Percentiles rank a stretch among this genome's conserved stretches.
Evolutionary conservation across 2,329 filamentous ascomycete genomes (phyloP).

Genomic region (Fusarium sterilihyphosum): DNA sequence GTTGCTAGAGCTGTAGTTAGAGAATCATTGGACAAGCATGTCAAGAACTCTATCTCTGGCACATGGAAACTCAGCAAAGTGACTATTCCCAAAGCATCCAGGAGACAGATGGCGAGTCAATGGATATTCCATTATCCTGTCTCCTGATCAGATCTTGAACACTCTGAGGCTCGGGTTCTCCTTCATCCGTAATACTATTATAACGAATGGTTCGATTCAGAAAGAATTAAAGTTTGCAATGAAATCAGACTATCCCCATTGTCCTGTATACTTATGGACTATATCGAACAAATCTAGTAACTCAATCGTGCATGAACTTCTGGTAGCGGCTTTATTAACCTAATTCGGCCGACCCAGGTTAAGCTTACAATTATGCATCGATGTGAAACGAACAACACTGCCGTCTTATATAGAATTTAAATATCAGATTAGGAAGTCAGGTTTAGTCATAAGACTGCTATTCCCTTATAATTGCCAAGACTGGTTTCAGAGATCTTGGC

Average conservation of each 20-base stretch:
- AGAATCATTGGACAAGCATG: not conserved
- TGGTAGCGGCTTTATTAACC: too few relatives aligned
- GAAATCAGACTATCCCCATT: fast-evolving
- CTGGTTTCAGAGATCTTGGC: not conserved
- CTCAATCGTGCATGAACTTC: not conserved
- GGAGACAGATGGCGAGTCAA: not conserved
- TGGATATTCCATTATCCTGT: fast-evolving
- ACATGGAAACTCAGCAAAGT: fast-evolving
- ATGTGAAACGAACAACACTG: not conserved
- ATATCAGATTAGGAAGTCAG: not conserved
- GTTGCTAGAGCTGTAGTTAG: fast-evolving
- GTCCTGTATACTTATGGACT: fast-evolving
- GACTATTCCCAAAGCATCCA: not conserved
- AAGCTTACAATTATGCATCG: not conserved
- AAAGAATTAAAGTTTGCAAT: fast-evolving
- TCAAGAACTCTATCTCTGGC: not conserved
- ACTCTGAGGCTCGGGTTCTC: too few relatives aligned
- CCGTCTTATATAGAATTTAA: not conserved
- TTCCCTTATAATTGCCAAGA: not conserved
- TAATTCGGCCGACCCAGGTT: not conserved
- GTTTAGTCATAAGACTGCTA: not conserved
- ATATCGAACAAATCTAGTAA: not conserved
- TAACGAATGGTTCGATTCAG: fast-evolving
- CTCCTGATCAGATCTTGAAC: not conserved
- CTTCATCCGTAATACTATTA: fast-evolving